Conservation (phyloP, 2,329 filamentous ascomycete species). For the Colletotrichum sp. region DNA sequence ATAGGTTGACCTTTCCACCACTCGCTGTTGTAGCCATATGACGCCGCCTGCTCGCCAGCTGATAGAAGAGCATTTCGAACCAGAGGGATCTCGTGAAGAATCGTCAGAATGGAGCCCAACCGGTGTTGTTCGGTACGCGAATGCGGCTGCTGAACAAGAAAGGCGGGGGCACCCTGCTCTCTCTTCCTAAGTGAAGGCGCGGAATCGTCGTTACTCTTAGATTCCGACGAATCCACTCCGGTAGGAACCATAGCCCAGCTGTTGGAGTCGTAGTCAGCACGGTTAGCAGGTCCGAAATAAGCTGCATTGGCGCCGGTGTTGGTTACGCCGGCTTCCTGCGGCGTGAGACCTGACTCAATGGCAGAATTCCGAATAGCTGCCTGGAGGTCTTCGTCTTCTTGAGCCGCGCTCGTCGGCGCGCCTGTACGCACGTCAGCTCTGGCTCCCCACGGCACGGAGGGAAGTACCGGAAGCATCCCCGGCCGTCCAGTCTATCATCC, state of each 20-base stretch:
- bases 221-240: constrained; percentile 29
- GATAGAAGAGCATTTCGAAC: constrained; percentile 60
- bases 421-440: constrained; percentile 21
- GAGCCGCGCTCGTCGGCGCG: constrained; percentile 34
- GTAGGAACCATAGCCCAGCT: constrained; percentile 65
- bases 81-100: constrained; percentile 64
- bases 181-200: constrained; percentile 50
- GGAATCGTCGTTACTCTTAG: constrained; percentile 22
- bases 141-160: constrained; percentile 46
- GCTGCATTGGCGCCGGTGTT: constrained; percentile 41
- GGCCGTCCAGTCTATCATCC: constrained; percentile 52
- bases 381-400: constrained; percentile 62
- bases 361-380: constrained; percentile 62
- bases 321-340: constrained; percentile 58
- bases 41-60: constrained; percentile 41
- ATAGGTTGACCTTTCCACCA: constrained; percentile 69
- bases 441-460: constrained; percentile 2
- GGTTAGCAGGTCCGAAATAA: constrained; percentile 65
- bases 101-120: constrained; percentile 60
- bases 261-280: constrained; percentile 56
- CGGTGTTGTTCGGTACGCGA: constrained; percentile 42
- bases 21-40: constrained; percentile 60
- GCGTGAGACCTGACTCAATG: constrained; percentile 39
- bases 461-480: constrained; percentile 30
- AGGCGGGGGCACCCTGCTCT: constrained; percentile 49